phyloP scores from a whole-genome alignment of 441 rosid genomes.

The Brassica balearica region DNA sequence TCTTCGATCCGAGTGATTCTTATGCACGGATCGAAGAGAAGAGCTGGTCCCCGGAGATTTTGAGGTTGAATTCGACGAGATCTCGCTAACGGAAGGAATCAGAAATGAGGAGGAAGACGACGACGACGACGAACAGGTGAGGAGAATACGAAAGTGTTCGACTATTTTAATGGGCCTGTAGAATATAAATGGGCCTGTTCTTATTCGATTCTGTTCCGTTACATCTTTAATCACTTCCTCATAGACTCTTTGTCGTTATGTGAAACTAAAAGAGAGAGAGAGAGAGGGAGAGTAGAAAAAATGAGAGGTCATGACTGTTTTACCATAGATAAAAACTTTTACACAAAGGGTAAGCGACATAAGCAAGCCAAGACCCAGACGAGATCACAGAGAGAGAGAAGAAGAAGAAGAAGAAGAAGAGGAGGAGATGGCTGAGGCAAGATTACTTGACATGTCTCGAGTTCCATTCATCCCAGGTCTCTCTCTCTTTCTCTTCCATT shows the following conservation, averaged over 20 bases:
- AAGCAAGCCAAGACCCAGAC: not conserved
- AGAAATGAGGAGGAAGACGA: conserved; percentile 21
- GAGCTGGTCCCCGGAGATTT: conserved; percentile 20
- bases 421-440: too few relatives aligned
- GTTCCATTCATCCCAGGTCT: too few relatives aligned
- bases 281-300: not conserved
- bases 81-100: conserved; percentile 25
- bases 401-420: too few relatives aligned
- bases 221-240: not conserved
- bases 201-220: not conserved
- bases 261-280: not conserved
- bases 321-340: not conserved
- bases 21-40: conserved; percentile 8
- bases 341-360: not conserved
- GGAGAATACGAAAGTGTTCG: not conserved
- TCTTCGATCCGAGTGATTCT: conserved; percentile 59
- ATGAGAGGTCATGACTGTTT: not conserved
- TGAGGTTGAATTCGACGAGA: conserved; percentile 36
- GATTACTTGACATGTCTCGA: too few relatives aligned
- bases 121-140: conserved; percentile 36
- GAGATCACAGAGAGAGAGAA: not conserved
- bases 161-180: conserved; percentile 9
- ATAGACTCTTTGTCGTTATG: not conserved
- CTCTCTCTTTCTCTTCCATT: too few relatives aligned
- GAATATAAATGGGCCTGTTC: conserved; percentile 6